A percentile compares a stretch with the other conserved stretches of the same genome.
Conservation (phyloP, 306 rosid genomes). For the Trifolium dubium region DNA sequence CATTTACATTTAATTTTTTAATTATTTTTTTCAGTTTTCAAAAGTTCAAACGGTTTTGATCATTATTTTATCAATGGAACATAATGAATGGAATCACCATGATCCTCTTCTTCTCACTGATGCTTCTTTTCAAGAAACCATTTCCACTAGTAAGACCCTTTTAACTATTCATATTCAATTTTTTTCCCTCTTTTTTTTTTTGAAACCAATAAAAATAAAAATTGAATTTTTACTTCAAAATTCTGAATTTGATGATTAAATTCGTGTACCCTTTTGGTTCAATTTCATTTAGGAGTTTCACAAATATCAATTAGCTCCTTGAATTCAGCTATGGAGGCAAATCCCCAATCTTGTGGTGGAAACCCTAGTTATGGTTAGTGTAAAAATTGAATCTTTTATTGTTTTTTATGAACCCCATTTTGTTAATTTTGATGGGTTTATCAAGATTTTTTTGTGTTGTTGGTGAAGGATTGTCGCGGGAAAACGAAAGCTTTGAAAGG, state of each 20-base stretch:
- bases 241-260: slow-evolving; percentile 28
- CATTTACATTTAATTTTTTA: not conserved
- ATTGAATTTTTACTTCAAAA: slow-evolving; percentile 4
- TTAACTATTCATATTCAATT: not conserved
- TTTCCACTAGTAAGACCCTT: slow-evolving; percentile 28
- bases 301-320: slow-evolving; percentile 45
- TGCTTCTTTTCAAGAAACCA: slow-evolving; percentile 52
- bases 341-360: slow-evolving; percentile 41
- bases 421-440: slow-evolving; percentile 15
- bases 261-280: slow-evolving; percentile 32
- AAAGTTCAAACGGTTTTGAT: slow-evolving; percentile 37
- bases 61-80: slow-evolving; percentile 51
- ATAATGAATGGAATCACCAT: slow-evolving; percentile 49
- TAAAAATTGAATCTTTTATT: slow-evolving; percentile 32
- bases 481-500: slow-evolving; percentile 38
- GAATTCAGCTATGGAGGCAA: slow-evolving; percentile 53
- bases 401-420: slow-evolving; percentile 36
- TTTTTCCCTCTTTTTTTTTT: not conserved
- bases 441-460: not conserved
- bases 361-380: slow-evolving; percentile 45
- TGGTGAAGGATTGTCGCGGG: slow-evolving; percentile 40
- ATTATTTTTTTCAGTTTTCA: slow-evolving; percentile 32
- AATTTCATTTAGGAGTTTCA: slow-evolving; percentile 42
- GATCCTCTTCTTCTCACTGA: slow-evolving; percentile 73
- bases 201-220: not conserved